Percentiles rank a stretch among this genome's conserved stretches.
Conservation (phyloP, 257 asterid species). For the Scutellaria minor region DNA sequence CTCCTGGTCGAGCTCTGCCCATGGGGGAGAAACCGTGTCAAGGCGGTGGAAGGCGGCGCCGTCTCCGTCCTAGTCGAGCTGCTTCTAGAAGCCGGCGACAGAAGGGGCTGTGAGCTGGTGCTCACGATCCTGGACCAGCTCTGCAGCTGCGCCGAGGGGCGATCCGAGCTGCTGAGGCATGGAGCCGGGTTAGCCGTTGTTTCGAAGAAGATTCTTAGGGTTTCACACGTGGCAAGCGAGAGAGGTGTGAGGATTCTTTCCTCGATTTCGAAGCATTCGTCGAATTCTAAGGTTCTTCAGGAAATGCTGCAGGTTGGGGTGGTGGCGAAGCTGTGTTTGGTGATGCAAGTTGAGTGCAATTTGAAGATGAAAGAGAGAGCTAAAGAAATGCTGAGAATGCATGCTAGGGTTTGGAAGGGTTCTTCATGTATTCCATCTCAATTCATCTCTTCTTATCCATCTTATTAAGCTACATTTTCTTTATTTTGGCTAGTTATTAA, state of each 20-base stretch:
- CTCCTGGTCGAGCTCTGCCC: constrained; percentile 61
- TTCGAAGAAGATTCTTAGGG: constrained; percentile 78
- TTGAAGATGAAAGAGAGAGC: constrained; percentile 59
- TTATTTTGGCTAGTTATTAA: neutral
- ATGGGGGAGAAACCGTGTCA: constrained; percentile 72
- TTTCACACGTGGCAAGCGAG: constrained; percentile 68
- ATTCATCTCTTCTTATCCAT: constrained; percentile 58
- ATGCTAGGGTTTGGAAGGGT: constrained; percentile 78
- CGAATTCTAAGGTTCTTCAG: constrained; percentile 52
- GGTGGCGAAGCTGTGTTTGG: constrained; percentile 73
- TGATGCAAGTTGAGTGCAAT: constrained; percentile 62
- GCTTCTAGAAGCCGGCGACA: constrained; percentile 50
- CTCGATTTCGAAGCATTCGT: constrained; percentile 54
- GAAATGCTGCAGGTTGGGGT: constrained; percentile 84
- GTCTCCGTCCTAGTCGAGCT: constrained; percentile 52
- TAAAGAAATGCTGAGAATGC: constrained; percentile 57
- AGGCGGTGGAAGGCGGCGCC: constrained; percentile 60
- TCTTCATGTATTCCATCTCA: constrained; percentile 66
- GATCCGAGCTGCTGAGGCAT: constrained; percentile 68
- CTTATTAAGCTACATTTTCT: neutral
- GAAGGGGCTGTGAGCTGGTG: constrained; percentile 54
- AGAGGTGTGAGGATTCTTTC: constrained; percentile 61
- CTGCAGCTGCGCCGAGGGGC: constrained; percentile 79
- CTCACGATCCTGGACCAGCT: constrained; percentile 61
- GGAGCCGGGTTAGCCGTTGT: constrained; percentile 76